phyloP scores from a whole-genome alignment of 2,329 filamentous ascomycete genomes.

The Talaromyces sp. region DNA sequence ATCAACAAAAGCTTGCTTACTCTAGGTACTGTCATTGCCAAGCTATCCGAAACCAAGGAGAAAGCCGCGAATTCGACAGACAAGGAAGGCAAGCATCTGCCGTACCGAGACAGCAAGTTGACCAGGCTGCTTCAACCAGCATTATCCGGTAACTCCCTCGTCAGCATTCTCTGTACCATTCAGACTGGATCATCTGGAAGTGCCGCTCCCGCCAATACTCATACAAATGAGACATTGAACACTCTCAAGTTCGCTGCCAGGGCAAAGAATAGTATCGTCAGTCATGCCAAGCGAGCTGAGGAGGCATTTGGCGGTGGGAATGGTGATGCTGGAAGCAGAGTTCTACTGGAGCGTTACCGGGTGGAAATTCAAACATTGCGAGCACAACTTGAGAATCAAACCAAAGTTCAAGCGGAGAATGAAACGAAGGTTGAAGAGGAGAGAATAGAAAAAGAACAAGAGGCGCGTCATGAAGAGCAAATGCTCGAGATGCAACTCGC shows the following conservation, averaged over 20 bases:
- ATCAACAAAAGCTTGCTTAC: conserved; percentile 98
- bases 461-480: conserved; percentile 88
- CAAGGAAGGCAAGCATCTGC: conserved; percentile 86
- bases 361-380: conserved; percentile 84
- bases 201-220: conserved; percentile 63
- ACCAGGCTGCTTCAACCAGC: conserved; percentile 89
- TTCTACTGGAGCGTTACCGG: conserved; percentile 85
- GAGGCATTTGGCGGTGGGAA: conserved; percentile 75
- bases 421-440: conserved; percentile 62
- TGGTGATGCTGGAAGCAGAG: conserved; percentile 76
- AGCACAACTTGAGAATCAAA: conserved; percentile 75
- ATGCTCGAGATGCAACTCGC: conserved; percentile 98
- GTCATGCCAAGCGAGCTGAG: conserved; percentile 90
- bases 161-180: conserved; percentile 96
- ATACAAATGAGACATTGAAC: conserved; percentile 85
- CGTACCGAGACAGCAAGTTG: conserved; percentile 95
- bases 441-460: conserved; percentile 74
- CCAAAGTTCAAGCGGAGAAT: conserved; percentile 59
- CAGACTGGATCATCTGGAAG: conserved; percentile 76
- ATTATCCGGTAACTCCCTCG: conserved; percentile 84
- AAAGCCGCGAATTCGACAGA: conserved; percentile 68
- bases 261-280: conserved; percentile 97
- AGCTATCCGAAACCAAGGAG: conserved; percentile 83
- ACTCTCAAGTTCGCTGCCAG: conserved; percentile 95
- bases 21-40: conserved; percentile 88